phyloP scores from a whole-genome alignment of 2,329 filamentous ascomycete genomes.

The Colletotrichum tanaceti region DNA sequence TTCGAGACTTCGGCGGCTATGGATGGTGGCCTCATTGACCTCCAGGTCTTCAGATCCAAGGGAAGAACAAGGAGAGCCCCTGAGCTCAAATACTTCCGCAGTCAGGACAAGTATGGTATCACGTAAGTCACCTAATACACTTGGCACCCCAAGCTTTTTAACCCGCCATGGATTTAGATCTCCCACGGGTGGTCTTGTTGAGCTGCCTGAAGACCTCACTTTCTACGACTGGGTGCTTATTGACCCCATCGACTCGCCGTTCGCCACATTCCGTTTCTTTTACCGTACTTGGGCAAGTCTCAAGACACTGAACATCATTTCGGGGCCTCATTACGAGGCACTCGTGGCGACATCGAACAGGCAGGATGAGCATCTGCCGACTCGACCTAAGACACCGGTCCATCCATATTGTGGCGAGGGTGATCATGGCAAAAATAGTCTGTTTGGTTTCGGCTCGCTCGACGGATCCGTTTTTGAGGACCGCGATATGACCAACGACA shows the following conservation, averaged over 20 bases:
- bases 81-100: constrained; percentile 56
- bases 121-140: constrained; percentile 54
- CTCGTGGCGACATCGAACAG: constrained; percentile 14
- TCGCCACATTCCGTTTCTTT: constrained; percentile 65
- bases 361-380: not conserved
- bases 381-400: not conserved
- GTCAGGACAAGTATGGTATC: constrained; percentile 64
- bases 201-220: constrained; percentile 60
- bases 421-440: not conserved
- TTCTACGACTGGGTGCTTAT: constrained; percentile 65
- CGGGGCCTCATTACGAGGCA: constrained; percentile 42
- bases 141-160: not conserved
- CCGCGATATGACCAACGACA: not conserved
- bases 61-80: constrained; percentile 58
- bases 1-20: constrained; percentile 56
- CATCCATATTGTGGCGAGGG: no score
- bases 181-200: constrained; percentile 64
- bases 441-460: constrained; percentile 2
- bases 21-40: constrained; percentile 67
- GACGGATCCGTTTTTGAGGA: constrained; percentile 22
- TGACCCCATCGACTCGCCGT: constrained; percentile 64
- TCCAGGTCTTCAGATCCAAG: constrained; percentile 64
- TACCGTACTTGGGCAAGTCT: constrained; percentile 66
- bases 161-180: constrained; percentile 53
- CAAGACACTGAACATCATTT: constrained; percentile 60